Conservation (phyloP, 345 rosid genomes). For the Ceriops decandra region DNA sequence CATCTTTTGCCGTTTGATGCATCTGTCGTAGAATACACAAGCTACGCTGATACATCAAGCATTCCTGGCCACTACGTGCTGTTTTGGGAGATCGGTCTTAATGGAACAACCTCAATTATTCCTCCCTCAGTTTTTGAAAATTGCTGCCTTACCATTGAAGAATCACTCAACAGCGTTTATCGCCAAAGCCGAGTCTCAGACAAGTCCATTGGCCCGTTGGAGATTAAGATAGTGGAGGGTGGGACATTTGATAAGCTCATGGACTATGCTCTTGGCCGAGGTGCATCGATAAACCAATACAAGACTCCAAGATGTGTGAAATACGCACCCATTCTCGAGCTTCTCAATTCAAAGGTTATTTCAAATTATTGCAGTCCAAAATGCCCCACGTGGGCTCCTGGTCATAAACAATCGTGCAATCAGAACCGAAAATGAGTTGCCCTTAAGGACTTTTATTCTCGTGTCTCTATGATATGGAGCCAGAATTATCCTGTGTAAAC, state of each 20-base stretch:
- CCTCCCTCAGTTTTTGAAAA: conserved; percentile 18
- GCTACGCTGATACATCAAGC: conserved; percentile 25
- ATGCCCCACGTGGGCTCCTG: conserved; percentile 24
- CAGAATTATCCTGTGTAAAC: too few relatives aligned
- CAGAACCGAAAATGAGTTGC: neutral
- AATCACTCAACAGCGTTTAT: conserved; percentile 21
- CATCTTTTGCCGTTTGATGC: conserved; percentile 9
- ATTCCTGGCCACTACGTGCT: conserved; percentile 19
- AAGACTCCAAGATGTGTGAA: conserved; percentile 26
- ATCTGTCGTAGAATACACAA: conserved; percentile 17
- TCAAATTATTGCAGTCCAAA: conserved; percentile 13
- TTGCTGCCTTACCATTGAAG: conserved; percentile 15
- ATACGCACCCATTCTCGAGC: conserved; percentile 18
- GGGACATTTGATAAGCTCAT: conserved; percentile 21
- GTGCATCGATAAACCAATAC: conserved; percentile 25
- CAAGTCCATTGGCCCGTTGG: conserved; percentile 16
- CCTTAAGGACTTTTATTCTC: too few relatives aligned
- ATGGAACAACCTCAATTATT: conserved; percentile 3
- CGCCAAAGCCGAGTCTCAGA: conserved; percentile 18
- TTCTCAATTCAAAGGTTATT: conserved; percentile 15
- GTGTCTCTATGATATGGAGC: too few relatives aligned
- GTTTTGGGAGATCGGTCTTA: conserved; percentile 15
- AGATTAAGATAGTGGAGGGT: conserved; percentile 14
- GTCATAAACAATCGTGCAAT: conserved; percentile 8
- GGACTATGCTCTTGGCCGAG: conserved; percentile 19